These are phyloP conservation scores for Chaetoscypha palmicola DNA, from an alignment of 2,329 filamentous ascomycete genomes.

Conservation along the genomic window DNA sequence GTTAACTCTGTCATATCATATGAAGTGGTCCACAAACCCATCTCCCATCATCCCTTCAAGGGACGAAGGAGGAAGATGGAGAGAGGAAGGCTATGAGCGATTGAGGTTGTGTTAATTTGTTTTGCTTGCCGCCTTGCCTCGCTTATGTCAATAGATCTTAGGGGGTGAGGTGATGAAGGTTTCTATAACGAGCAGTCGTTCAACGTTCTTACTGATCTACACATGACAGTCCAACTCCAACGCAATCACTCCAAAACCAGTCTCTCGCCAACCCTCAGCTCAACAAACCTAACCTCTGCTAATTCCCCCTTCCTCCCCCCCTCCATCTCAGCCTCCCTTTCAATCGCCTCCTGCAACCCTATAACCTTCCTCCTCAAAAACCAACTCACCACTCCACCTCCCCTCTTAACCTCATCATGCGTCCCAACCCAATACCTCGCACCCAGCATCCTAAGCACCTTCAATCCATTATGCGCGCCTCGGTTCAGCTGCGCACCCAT, in stretches of 20 bases:
- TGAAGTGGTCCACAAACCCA: too few species aligned
- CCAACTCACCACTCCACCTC: constrained; percentile 48
- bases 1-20: too few species aligned
- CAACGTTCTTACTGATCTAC: too few species aligned
- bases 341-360: constrained; percentile 37
- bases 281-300: constrained; percentile 18
- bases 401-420: constrained; percentile 57
- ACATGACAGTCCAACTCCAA: too few species aligned
- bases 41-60: too few species aligned
- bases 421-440: constrained; percentile 59
- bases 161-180: too few species aligned
- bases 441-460: constrained; percentile 44
- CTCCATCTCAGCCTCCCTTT: constrained; percentile 10
- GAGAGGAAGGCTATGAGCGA: too few species aligned
- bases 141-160: too few species aligned
- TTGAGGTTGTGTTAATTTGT: too few species aligned
- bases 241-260: constrained; percentile 21
- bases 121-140: too few species aligned
- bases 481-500: constrained; percentile 52
- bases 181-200: too few species aligned
- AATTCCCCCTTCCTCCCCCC: neutral
- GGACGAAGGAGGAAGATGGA: too few species aligned
- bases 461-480: constrained; percentile 54
- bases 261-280: constrained; percentile 21
- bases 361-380: constrained; percentile 42